Conservation (phyloP, 495 filamentous ascomycete species). For the Aspergillus haitiensis region DNA sequence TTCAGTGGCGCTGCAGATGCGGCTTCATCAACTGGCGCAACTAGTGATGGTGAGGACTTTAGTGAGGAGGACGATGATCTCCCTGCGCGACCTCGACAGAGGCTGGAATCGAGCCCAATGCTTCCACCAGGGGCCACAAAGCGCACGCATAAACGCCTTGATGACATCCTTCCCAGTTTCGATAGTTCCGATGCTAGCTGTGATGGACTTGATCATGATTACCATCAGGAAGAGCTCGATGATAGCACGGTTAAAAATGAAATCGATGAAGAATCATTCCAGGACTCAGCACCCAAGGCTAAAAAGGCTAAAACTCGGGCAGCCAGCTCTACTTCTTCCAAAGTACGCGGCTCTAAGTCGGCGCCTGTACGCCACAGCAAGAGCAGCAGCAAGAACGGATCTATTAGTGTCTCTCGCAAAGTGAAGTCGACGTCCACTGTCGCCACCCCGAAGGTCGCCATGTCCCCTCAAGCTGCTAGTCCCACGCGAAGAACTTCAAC, state of each 20-base stretch:
- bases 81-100: slow-evolving; percentile 60
- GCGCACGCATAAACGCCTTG: slow-evolving; percentile 56
- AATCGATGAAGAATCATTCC: slow-evolving; percentile 47
- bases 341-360: slow-evolving; percentile 39
- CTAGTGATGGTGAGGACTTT: slow-evolving; percentile 75
- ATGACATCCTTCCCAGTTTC: slow-evolving; percentile 63
- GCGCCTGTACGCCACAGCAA: slow-evolving; percentile 41
- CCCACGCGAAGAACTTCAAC: slow-evolving; percentile 74
- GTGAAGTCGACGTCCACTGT: slow-evolving; percentile 52
- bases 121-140: slow-evolving; percentile 51
- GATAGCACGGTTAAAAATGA: slow-evolving; percentile 57
- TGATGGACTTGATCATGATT: slow-evolving; percentile 52
- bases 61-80: slow-evolving; percentile 69
- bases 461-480: slow-evolving; percentile 63
- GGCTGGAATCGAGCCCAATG: slow-evolving; percentile 58
- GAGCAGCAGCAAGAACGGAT: slow-evolving; percentile 46
- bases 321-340: slow-evolving; percentile 31
- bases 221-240: slow-evolving; percentile 59
- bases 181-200: slow-evolving; percentile 75
- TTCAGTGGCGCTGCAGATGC: slow-evolving; percentile 84
- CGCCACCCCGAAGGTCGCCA: slow-evolving; percentile 52
- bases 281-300: slow-evolving; percentile 43
- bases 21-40: slow-evolving; percentile 79
- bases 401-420: slow-evolving; percentile 49
- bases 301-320: slow-evolving; percentile 49